Conservation (phyloP, 192 early-diverging fungal species). For the Linnemannia exigua region DNA sequence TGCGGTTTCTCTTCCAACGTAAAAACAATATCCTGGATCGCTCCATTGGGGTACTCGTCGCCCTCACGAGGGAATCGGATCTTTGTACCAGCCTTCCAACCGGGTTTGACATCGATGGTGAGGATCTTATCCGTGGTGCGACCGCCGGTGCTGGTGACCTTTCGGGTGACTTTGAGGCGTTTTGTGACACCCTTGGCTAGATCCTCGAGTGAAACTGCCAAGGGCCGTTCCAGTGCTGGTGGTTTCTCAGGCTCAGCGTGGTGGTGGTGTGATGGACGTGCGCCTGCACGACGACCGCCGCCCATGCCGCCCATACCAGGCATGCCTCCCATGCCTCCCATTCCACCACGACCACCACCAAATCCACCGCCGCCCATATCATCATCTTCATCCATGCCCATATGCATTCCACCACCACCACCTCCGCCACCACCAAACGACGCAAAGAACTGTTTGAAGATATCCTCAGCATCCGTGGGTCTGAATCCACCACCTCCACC, state of each 20-base stretch:
- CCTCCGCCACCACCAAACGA: constrained; percentile 70
- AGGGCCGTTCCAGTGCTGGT: constrained; percentile 69
- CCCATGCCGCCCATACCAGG: constrained; percentile 21
- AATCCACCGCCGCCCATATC: constrained; percentile 59
- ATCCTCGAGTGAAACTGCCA: constrained; percentile 92
- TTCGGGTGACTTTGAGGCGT: constrained; percentile 92
- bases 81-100: constrained; percentile 98
- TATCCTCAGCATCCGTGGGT: constrained; percentile 86
- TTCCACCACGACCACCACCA: constrained; percentile 55
- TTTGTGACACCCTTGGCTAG: constrained; percentile 93
- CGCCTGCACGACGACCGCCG: constrained; percentile 38
- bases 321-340: constrained; percentile 11
- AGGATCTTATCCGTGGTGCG: constrained; percentile 83
- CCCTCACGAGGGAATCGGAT: constrained; percentile 92
- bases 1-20: constrained; percentile 95
- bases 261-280: constrained; percentile 2
- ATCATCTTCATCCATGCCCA: constrained; percentile 64
- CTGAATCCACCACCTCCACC: constrained; percentile 67
- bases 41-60: constrained; percentile 84
- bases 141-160: constrained; percentile 57
- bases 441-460: constrained; percentile 91
- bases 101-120: constrained; percentile 88
- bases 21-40: constrained; percentile 94
- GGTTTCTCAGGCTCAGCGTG: constrained; percentile 34
- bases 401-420: constrained; percentile 11